Conservation (phyloP, 805 yeast species). For the Yamadazyma laniorum region DNA sequence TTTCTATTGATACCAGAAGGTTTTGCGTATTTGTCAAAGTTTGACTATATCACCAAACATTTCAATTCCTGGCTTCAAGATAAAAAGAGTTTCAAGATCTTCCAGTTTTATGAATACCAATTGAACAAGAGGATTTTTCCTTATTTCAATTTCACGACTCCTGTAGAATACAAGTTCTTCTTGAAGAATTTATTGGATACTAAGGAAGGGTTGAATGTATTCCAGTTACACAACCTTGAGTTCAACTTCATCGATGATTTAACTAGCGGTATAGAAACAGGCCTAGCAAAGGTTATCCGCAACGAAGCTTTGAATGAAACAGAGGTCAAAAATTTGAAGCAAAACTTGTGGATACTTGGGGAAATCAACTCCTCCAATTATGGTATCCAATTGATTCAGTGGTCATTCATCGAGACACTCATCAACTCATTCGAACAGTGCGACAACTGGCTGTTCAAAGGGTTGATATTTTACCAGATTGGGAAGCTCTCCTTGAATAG, state of each 20-base stretch:
- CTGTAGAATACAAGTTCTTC: slow-evolving; percentile 31
- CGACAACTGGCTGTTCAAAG: slow-evolving; percentile 57
- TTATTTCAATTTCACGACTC: slow-evolving; percentile 15
- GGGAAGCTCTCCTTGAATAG: slow-evolving; percentile 71
- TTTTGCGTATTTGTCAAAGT: slow-evolving; percentile 57
- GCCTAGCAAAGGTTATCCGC: not conserved
- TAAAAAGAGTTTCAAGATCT: slow-evolving; percentile 44
- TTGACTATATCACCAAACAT: slow-evolving; percentile 62
- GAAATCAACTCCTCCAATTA: slow-evolving; percentile 69
- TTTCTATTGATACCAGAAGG: slow-evolving; percentile 69
- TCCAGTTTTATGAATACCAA: slow-evolving; percentile 44
- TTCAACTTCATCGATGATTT: slow-evolving; percentile 8
- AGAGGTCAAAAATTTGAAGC: slow-evolving; percentile 46
- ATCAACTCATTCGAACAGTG: slow-evolving; percentile 36
- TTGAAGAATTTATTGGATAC: slow-evolving; percentile 80
- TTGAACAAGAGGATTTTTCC: slow-evolving; percentile 26
- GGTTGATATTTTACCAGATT: slow-evolving; percentile 72
- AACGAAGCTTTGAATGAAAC: not conserved
- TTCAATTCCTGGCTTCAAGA: slow-evolving; percentile 64
- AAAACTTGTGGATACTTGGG: slow-evolving; percentile 85
- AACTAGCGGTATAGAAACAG: slow-evolving; percentile 9
- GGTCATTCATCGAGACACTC: slow-evolving; percentile 31
- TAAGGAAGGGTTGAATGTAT: slow-evolving; percentile 68
- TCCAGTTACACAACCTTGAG: slow-evolving; percentile 24
- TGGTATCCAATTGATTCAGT: slow-evolving; percentile 54